phyloP scores from a whole-genome alignment of 306 rosid species.

The Inga laurina region DNA sequence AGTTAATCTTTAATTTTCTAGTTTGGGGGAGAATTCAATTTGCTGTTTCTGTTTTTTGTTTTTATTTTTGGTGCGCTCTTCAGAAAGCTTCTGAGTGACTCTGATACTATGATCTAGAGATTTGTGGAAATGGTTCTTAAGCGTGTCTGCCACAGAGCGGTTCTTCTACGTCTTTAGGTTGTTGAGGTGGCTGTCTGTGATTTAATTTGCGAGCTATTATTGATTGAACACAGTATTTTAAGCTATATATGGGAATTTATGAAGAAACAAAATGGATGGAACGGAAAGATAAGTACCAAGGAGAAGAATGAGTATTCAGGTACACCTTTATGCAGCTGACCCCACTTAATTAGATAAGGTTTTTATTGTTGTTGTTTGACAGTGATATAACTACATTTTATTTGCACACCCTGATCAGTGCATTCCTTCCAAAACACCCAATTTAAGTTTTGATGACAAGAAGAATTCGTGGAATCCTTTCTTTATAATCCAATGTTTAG shows the following conservation, averaged over 20 bases:
- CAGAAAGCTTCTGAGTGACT: background rate
- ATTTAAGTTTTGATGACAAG: background rate
- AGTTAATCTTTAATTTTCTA: background rate
- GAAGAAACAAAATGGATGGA: background rate
- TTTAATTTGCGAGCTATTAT: conserved; percentile 12
- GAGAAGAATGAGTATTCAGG: background rate
- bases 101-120: background rate
- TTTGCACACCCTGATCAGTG: background rate
- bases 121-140: background rate
- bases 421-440: background rate
- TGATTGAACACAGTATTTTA: conserved; percentile 5
- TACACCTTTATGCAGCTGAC: background rate
- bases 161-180: background rate
- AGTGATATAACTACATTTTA: background rate
- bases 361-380: background rate
- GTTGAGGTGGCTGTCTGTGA: conserved; percentile 5
- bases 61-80: background rate
- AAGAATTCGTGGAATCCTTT: background rate
- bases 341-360: background rate
- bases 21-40: background rate
- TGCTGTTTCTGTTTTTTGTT: background rate
- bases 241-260: background rate
- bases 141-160: background rate
- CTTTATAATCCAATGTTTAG: background rate
- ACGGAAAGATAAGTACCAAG: background rate